Evolutionary conservation across 2,329 filamentous ascomycete genomes (phyloP).

Genomic region (Trichophyton verrucosum): DNA sequence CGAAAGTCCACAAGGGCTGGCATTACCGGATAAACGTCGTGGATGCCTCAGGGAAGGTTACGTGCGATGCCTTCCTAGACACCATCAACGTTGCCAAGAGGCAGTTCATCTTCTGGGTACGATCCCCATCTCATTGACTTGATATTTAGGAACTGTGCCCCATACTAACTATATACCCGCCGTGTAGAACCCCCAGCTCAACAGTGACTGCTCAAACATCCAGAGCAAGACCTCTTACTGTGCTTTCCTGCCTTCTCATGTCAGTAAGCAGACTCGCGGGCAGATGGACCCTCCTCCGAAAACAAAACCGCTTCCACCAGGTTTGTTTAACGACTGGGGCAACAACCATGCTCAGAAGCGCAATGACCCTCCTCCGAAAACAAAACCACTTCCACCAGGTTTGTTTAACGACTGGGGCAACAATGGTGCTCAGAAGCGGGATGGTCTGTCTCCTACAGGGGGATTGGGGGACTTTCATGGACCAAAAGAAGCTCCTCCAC

Average conservation of each 20-base stretch:
- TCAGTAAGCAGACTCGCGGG: neutral
- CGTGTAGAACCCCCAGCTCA: neutral
- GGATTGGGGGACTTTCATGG: no score
- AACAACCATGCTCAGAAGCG: no score
- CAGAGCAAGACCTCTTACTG: neutral
- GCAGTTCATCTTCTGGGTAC: neutral
- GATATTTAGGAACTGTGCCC: neutral
- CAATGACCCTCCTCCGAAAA: no score
- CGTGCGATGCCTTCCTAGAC: neutral
- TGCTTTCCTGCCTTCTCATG: neutral
- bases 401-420: neutral
- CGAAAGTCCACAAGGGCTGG: no score
- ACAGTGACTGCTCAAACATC: neutral
- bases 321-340: neutral
- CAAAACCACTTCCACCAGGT: neutral
- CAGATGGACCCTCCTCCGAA: neutral
- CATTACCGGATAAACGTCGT: no score
- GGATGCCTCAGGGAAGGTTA: neutral
- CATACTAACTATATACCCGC: neutral
- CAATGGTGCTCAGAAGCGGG: no score
- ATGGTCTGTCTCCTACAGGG: no score
- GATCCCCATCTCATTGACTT: neutral
- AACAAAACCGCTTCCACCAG: neutral
- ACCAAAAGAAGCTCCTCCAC: no score
- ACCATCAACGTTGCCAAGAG: neutral